A percentile compares a stretch with the other conserved stretches of the same genome.
Evolutionary conservation across 2,329 filamentous ascomycete genomes (phyloP).

Genomic region (Colletotrichum neosansevieriae): DNA sequence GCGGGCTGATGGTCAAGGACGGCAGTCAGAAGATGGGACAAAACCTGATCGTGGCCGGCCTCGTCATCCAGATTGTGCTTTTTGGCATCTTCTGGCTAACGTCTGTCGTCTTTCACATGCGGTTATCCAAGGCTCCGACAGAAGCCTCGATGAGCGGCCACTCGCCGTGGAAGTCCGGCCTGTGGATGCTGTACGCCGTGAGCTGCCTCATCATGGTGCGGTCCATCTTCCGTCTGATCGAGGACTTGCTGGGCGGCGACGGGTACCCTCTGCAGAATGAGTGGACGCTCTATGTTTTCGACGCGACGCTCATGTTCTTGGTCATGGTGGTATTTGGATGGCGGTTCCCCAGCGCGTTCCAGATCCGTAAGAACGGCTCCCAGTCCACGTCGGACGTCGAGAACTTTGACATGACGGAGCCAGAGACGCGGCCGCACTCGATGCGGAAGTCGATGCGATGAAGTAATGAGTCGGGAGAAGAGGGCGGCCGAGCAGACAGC

Average conservation of each 20-base stretch:
- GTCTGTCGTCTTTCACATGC: constrained; percentile 61
- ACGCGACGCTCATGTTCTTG: constrained; percentile 63
- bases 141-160: constrained; percentile 36
- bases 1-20: constrained; percentile 49
- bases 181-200: constrained; percentile 65
- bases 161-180: constrained; percentile 48
- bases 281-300: constrained; percentile 71
- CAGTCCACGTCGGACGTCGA: constrained; percentile 30
- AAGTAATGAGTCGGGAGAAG: neutral
- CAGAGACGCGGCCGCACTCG: constrained; percentile 9
- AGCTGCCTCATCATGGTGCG: constrained; percentile 63
- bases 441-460: constrained; percentile 32
- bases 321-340: constrained; percentile 60
- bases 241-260: constrained; percentile 66
- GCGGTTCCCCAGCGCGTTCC: constrained; percentile 38
- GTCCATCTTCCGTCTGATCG: constrained; percentile 68
- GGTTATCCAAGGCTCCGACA: constrained; percentile 43
- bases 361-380: constrained; percentile 27
- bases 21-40: constrained; percentile 52
- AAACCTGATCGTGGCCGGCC: constrained; percentile 65
- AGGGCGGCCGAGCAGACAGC: neutral
- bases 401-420: constrained; percentile 29
- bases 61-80: constrained; percentile 68
- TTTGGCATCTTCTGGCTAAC: constrained; percentile 67
- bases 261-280: constrained; percentile 64